A percentile compares a stretch with the other conserved stretches of the same genome.
These are phyloP conservation scores for Trametes villosa DNA, from an alignment of 768 basidiomycete species.

Conservation along the genomic window DNA sequence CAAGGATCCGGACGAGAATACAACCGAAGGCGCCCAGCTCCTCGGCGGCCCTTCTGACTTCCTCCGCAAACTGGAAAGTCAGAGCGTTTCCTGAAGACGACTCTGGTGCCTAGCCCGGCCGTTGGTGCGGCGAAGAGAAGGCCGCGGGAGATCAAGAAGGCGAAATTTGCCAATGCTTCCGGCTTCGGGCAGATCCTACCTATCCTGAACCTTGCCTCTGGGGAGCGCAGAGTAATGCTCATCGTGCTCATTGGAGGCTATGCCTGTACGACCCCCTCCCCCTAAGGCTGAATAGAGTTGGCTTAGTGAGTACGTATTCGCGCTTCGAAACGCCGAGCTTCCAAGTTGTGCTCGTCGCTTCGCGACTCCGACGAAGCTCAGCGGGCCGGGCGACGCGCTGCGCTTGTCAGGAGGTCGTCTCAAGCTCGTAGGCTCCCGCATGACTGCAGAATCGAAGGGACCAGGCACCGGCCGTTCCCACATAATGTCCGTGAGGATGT, in stretches of 20 bases:
- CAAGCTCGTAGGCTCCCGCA: too few relatives aligned
- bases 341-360: neutral
- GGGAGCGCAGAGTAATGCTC: neutral
- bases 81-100: neutral
- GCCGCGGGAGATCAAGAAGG: conserved; percentile 12
- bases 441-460: too few relatives aligned
- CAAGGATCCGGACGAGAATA: neutral
- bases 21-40: conserved; percentile 2
- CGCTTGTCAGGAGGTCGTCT: too few relatives aligned
- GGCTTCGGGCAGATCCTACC: conserved; percentile 11
- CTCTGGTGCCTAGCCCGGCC: conserved; percentile 6
- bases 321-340: neutral
- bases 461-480: too few relatives aligned
- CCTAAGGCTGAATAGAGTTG: neutral
- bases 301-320: neutral
- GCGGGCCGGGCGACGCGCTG: too few relatives aligned
- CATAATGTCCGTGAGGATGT: too few relatives aligned
- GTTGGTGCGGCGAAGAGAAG: neutral
- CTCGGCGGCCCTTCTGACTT: conserved; percentile 10
- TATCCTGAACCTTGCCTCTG: neutral
- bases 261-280: too few relatives aligned
- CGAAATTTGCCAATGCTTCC: conserved; percentile 12
- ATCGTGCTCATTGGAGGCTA: neutral
- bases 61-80: neutral
- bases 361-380: too few relatives aligned